Conservation (phyloP, 768 basidiomycete species). For the Trametes maxima region DNA sequence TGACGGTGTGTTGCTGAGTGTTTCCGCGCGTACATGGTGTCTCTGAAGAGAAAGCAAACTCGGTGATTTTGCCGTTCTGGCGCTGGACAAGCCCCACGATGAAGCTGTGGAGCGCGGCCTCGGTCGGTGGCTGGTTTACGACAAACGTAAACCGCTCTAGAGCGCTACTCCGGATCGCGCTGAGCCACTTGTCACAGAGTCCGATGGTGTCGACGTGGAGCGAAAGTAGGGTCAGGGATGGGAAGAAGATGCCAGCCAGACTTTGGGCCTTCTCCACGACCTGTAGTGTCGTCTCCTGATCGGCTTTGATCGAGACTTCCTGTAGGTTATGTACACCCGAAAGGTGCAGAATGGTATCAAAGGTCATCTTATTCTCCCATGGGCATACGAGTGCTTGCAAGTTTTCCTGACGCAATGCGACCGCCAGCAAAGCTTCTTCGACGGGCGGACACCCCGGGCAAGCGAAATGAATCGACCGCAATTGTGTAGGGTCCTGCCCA, state of each 20-base stretch:
- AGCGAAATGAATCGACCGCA: conserved; percentile 6
- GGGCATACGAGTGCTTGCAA: conserved; percentile 6
- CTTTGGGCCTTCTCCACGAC: not conserved
- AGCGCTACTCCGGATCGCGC: not conserved
- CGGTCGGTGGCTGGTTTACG: not conserved
- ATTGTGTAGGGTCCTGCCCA: not conserved
- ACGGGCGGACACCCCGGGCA: not conserved
- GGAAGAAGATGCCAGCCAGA: conserved; percentile 2
- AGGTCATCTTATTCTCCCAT: not conserved
- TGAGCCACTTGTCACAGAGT: not conserved
- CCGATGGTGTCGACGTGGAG: conserved; percentile 2
- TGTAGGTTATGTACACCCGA: conserved; percentile 6
- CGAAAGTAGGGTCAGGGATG: not conserved
- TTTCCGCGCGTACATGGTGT: no score
- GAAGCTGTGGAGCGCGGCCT: not conserved
- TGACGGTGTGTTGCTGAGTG: not conserved
- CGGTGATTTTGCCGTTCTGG: not conserved
- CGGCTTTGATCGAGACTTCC: not conserved
- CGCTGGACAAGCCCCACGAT: not conserved
- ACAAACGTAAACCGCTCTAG: conserved; percentile 1
- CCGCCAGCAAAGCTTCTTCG: not conserved
- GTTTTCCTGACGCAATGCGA: conserved; percentile 4
- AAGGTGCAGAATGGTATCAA: not conserved
- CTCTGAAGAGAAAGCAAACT: no score
- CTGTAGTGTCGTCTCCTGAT: not conserved